Evolutionary conservation across 2,329 filamentous ascomycete species (phyloP), one percentile per base, ranked within the genome.

Genomic region (Aspergillus fijiensis): DNA sequence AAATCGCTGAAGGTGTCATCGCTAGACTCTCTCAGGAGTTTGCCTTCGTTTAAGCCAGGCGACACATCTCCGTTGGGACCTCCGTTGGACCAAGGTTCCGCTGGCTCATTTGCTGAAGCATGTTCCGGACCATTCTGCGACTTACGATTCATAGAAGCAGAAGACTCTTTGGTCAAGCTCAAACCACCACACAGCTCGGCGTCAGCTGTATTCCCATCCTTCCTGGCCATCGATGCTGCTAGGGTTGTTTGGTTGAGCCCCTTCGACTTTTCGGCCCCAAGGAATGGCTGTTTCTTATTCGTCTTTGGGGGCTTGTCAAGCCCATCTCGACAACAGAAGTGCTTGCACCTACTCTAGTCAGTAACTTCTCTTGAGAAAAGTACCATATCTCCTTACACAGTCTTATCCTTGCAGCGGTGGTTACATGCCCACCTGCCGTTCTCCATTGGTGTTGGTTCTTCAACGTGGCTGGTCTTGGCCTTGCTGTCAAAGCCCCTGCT

Each of bases 391-490:
- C 14, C 4, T 65, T 68, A 80, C 77, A 70, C 75, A 45, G 72
- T 77, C 65, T 84, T 87, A 65, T 88, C 80, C 66, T 84, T 86
- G 76, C 90, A 93, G 19, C 74, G 74, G 69, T 94, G 90, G 60
- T 89, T 89, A 74, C 90, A 94, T 39, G 83, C 82, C 86, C 88
- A 93, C 68, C 83, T 90, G 0, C 89, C 90, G 68, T 90, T 93
- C 0, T 80, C 74, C 62, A 92, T 81, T 65, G 81, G 82, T 1
- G 76, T 71, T 4, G 86, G 81, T 51, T 82, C 75, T 35, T 67
- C 65, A 5, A 62, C 52, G 4, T 69, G 65, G 3, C 58, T 55
- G 59, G 55, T 7, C 63, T 58, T 42, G 2, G 56, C 55, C 63
- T 25, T 57, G 35, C 27, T 61, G 50, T 49, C 60, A 31, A 33